Conservation (phyloP, 345 rosid genomes). For the Murraya koenigii region DNA sequence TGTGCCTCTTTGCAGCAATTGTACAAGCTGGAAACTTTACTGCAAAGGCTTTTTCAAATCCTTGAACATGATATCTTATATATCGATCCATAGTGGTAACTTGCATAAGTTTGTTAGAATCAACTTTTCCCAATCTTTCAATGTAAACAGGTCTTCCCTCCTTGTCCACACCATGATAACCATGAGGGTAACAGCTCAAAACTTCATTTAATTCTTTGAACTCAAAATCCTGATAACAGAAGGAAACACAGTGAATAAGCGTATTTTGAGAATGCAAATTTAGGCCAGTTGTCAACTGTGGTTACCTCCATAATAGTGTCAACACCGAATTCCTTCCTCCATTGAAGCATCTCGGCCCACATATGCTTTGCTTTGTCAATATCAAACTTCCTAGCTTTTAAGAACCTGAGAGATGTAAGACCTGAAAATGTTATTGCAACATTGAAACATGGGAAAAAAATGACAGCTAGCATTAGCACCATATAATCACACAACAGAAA, state of each 20-base stretch:
- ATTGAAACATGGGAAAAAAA: not conserved
- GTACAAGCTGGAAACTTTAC: slow-evolving; percentile 93
- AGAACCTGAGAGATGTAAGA: slow-evolving; percentile 42
- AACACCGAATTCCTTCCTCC: slow-evolving; percentile 85
- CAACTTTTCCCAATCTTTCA: slow-evolving; percentile 94
- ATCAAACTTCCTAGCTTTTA: slow-evolving; percentile 94
- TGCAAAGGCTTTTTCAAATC: slow-evolving; percentile 80
- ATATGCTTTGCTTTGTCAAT: slow-evolving; percentile 88
- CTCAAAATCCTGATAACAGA: slow-evolving; percentile 71
- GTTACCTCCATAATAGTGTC: slow-evolving; percentile 81
- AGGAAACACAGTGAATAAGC: slow-evolving; percentile 14
- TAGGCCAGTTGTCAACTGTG: slow-evolving; percentile 9
- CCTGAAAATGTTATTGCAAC: not conserved
- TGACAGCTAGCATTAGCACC: not conserved
- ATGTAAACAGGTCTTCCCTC: slow-evolving; percentile 94
- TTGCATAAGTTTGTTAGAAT: slow-evolving; percentile 80
- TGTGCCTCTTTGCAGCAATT: slow-evolving; percentile 85
- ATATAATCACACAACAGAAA: not conserved
- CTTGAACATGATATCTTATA: slow-evolving; percentile 83
- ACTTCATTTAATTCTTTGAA: slow-evolving; percentile 83
- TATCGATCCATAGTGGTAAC: slow-evolving; percentile 87
- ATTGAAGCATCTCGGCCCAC: slow-evolving; percentile 98
- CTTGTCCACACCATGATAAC: slow-evolving; percentile 96
- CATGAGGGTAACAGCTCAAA: slow-evolving; percentile 78
- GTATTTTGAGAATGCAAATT: not conserved